Conservation (phyloP, 805 yeast species). For the Saturnispora diversa region DNA sequence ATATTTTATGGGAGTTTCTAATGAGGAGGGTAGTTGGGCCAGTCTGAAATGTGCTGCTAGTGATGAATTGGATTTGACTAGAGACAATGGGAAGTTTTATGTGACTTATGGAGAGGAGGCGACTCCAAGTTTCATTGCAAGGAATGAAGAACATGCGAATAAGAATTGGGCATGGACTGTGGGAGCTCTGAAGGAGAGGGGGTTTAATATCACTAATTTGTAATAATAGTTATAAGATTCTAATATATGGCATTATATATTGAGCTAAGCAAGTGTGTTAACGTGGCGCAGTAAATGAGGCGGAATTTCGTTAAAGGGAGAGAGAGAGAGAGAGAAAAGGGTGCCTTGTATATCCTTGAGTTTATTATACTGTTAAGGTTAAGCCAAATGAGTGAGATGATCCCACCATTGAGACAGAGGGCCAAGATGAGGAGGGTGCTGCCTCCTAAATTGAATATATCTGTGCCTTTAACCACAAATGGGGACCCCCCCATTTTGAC, state of each 20-base stretch:
- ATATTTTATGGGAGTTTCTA: slow-evolving; percentile 58
- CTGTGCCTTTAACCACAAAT: too few species aligned
- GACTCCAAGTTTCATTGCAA: slow-evolving; percentile 51
- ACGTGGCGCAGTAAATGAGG: too few species aligned
- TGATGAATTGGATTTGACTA: slow-evolving; percentile 37
- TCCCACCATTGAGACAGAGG: slow-evolving; percentile 5
- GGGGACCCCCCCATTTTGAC: too few species aligned
- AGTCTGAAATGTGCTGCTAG: slow-evolving; percentile 57
- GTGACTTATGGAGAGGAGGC: slow-evolving; percentile 51
- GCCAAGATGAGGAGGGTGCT: not conserved
- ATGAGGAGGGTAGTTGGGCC: slow-evolving; percentile 63
- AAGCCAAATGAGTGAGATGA: not conserved
- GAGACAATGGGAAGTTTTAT: slow-evolving; percentile 63
- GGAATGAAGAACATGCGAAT: slow-evolving; percentile 51
- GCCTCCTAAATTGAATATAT: not conserved
- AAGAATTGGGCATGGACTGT: slow-evolving; percentile 77
- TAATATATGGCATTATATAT: too few species aligned
- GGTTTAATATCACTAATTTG: slow-evolving; percentile 25
- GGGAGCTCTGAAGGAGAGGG: slow-evolving; percentile 48
- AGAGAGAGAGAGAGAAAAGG: too few species aligned
- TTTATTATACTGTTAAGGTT: too few species aligned
- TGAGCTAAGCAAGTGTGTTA: too few species aligned
- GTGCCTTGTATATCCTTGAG: too few species aligned
- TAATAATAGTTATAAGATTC: too few species aligned
- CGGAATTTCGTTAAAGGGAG: too few species aligned